Evolutionary conservation across 768 basidiomycete genomes (phyloP), one percentile per base, ranked within the genome.

Genomic region (Nidularia sp.): DNA sequence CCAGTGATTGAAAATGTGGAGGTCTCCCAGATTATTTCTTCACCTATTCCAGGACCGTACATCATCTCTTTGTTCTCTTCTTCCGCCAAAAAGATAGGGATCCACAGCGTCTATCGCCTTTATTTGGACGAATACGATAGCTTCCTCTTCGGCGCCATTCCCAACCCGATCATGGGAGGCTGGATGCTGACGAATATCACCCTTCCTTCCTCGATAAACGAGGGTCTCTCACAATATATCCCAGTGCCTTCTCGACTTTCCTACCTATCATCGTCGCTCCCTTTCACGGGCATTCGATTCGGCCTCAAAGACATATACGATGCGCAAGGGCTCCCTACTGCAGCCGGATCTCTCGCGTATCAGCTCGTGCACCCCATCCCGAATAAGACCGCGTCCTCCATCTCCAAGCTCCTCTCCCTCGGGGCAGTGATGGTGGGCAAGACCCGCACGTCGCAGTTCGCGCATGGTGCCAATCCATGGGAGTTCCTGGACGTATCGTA

Each of bases 391-490:
- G 76, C 78, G 5, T 67, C 73, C 4, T 69, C 77, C 0, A 61
- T 84, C 13, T 69, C 75, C 56, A 69, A 66, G 12, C 71, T 84
- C 4, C 57, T 79, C 32, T 68, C 71, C 47, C 69, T 74, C 36
- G 82, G 82, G 22, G 77, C 77, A 13, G 63, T 74, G 8, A 64
- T 81, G 55, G 70, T 84, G 2, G 81, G 80, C 34, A 84, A 82
- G 60, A 75, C 75, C 6, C 78, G 77, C 52, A 77, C 76, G 6
- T 75, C 76, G 0, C 77, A 78, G 56, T 79, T 79, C 55, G 77
- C 76, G n/a, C 77, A 77, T 56, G 76, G 76, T 2, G 71, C 71
- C 0, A 54, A 67, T 25, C 71, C 71, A 5, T 72, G 71, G 71
- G 70, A 73, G 49, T 71, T 63, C 54, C 51, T 61, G 6, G 70